Percentiles rank a stretch among this genome's conserved stretches.
Conservation (phyloP, 2,329 filamentous ascomycete genomes). For the Aspergillus sclerotialis region DNA sequence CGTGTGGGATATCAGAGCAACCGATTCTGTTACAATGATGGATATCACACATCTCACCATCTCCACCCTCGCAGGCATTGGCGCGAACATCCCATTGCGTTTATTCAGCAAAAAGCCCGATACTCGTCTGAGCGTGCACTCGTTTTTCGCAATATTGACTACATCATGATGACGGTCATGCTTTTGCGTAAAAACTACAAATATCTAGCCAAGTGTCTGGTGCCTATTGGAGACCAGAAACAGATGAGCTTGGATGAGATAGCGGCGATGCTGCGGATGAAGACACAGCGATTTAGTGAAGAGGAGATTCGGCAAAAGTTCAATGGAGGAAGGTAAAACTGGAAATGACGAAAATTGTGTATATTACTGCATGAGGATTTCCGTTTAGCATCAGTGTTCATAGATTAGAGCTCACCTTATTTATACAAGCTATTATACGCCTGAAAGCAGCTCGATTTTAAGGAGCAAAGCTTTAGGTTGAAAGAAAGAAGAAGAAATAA, state of each 20-base stretch:
- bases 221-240: constrained; percentile 68
- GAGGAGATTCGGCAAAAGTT: background rate
- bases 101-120: constrained; percentile 60
- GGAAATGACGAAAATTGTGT: too few species aligned
- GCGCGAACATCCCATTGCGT: constrained; percentile 70
- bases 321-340: too few species aligned
- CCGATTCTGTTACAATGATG: constrained; percentile 75
- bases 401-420: too few species aligned
- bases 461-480: too few species aligned
- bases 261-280: constrained; percentile 54
- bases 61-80: constrained; percentile 54
- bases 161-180: constrained; percentile 65
- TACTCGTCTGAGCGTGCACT: constrained; percentile 63
- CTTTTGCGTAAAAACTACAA: constrained; percentile 65
- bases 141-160: constrained; percentile 76
- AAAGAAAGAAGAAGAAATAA: background rate
- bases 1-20: too few species aligned
- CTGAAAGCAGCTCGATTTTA: too few species aligned
- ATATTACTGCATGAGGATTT: too few species aligned
- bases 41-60: constrained; percentile 63
- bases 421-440: too few species aligned
- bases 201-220: constrained; percentile 60
- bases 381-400: too few species aligned
- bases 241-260: constrained; percentile 58
- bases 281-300: constrained; percentile 55